phyloP scores from a whole-genome alignment of 2,329 filamentous ascomycete species.

The Fusarium transvaalense region DNA sequence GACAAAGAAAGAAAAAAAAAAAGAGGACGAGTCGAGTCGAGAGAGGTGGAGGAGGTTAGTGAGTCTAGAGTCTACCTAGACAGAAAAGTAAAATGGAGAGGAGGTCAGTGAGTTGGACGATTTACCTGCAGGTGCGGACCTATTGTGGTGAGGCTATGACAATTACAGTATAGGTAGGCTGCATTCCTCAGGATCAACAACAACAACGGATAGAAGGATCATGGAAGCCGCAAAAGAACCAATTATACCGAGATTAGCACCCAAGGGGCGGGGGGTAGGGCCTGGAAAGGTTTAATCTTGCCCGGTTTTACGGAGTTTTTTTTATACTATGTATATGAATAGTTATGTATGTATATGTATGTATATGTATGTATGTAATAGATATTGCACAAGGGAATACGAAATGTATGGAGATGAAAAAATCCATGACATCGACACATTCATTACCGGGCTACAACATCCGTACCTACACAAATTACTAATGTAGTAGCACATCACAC shows the following conservation, averaged over 20 bases:
- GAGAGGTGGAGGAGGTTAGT: conserved; percentile 11
- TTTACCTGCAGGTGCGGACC: conserved; percentile 1
- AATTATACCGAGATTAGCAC: conserved; percentile 29
- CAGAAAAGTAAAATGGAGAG: conserved; percentile 13
- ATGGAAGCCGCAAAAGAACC: conserved; percentile 29
- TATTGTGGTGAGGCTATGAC: conserved; percentile 28
- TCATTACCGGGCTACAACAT: not conserved
- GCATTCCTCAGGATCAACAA: conserved; percentile 19
- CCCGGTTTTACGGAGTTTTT: conserved; percentile 2
- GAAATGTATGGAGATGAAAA: no score
- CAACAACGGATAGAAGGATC: conserved; percentile 30
- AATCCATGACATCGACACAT: conserved; percentile 25
- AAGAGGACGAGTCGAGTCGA: conserved; percentile 3
- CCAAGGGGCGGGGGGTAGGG: not conserved
- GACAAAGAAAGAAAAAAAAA: not conserved
- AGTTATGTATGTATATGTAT: conserved; percentile 2
- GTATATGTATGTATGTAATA: not conserved
- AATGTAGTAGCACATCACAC: conserved; percentile 5
- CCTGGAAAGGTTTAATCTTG: not conserved
- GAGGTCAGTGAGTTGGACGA: conserved; percentile 2
- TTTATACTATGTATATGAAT: no score
- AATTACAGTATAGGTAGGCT: conserved; percentile 20
- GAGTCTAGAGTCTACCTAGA: no score
- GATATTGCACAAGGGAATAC: not conserved
- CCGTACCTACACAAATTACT: no score